Evolutionary conservation across 1,284 basidiomycete genomes (phyloP).

Genomic region (Austroboletus novae-zelandiae): DNA sequence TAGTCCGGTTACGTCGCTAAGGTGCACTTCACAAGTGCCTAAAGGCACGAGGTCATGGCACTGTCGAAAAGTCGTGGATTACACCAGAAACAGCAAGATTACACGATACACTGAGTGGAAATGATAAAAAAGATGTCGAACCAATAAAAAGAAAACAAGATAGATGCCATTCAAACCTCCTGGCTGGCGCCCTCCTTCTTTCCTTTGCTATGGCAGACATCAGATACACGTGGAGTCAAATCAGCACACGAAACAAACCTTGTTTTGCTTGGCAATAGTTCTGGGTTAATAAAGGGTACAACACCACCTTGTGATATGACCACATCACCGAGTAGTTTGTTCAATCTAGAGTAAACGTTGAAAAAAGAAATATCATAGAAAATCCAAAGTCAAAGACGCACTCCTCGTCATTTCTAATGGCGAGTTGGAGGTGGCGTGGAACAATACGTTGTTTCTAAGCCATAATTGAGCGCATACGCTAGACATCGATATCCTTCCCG

Average conservation of each 20-base stretch:
- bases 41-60: background rate
- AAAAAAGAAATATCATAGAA: background rate
- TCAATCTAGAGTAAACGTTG: conserved; percentile 43
- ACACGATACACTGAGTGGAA: conserved; percentile 29
- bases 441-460: conserved; percentile 82
- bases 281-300: conserved; percentile 63
- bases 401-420: conserved; percentile 88
- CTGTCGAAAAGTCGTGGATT: conserved; percentile 14
- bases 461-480: background rate
- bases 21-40: background rate
- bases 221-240: background rate
- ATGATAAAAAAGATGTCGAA: conserved; percentile 30
- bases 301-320: conserved; percentile 93
- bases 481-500: background rate
- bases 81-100: conserved; percentile 16
- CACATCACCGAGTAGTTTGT: conserved; percentile 79
- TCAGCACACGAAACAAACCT: conserved; percentile 16
- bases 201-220: conserved; percentile 27
- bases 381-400: conserved; percentile 36
- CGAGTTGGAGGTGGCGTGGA: conserved; percentile 86
- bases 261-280: conserved; percentile 51
- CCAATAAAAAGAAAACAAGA: conserved; percentile 14
- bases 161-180: conserved; percentile 21
- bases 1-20: background rate
- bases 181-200: conserved; percentile 35